Percentiles rank a stretch among this genome's conserved stretches.
phyloP scores from a whole-genome alignment of 805 yeast genomes.

The Sungouiozyma intestinalis region DNA sequence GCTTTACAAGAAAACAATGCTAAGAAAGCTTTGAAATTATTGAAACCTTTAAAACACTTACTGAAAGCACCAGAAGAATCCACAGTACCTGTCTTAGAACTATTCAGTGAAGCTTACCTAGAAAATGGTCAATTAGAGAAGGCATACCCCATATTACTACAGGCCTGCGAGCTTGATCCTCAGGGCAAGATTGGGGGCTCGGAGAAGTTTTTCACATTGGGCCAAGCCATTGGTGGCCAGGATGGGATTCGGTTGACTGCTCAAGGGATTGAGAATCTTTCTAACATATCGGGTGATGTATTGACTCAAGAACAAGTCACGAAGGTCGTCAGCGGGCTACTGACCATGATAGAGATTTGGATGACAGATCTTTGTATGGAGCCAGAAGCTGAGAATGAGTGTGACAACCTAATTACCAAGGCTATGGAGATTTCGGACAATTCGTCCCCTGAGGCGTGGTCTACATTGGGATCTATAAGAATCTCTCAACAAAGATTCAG shows the following conservation, averaged over 20 bases:
- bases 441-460: slow-evolving; percentile 68
- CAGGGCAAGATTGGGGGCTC: slow-evolving; percentile 49
- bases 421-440: slow-evolving; percentile 49
- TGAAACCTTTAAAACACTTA: slow-evolving; percentile 27
- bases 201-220: slow-evolving; percentile 81
- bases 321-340: slow-evolving; percentile 65
- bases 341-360: slow-evolving; percentile 88
- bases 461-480: slow-evolving; percentile 73
- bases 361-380: slow-evolving; percentile 98
- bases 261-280: slow-evolving; percentile 43
- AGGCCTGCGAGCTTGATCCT: slow-evolving; percentile 61
- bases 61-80: slow-evolving; percentile 20
- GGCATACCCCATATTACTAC: slow-evolving; percentile 54
- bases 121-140: slow-evolving; percentile 73
- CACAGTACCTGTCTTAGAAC: slow-evolving; percentile 38
- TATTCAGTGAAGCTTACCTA: slow-evolving; percentile 65
- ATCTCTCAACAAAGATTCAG: slow-evolving; percentile 70
- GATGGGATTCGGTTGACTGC: slow-evolving; percentile 58
- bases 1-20: slow-evolving; percentile 19
- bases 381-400: slow-evolving; percentile 69
- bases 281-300: slow-evolving; percentile 14
- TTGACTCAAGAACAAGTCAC: slow-evolving; percentile 35
- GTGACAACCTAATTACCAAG: slow-evolving; percentile 59
- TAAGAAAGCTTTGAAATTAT: slow-evolving; percentile 28
- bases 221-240: slow-evolving; percentile 78